Percentiles rank a stretch among this genome's conserved stretches.
These are phyloP conservation scores for Fusarium camptoceras DNA, from an alignment of 2,329 filamentous ascomycete genomes.

Conservation along the genomic window DNA sequence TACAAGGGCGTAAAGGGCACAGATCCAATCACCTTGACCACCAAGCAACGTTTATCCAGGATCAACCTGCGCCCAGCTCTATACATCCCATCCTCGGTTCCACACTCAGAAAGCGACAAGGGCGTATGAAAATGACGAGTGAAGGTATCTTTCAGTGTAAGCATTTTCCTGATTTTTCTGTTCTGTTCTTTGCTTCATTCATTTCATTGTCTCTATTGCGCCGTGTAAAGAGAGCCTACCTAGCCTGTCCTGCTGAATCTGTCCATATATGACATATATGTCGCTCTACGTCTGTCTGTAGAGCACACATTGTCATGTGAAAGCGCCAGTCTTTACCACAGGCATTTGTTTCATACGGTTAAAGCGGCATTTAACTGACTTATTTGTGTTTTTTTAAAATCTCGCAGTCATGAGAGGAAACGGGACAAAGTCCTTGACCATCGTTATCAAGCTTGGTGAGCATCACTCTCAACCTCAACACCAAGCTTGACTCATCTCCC, in stretches of 20 bases:
- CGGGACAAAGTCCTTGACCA: constrained; percentile 57
- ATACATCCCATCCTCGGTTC: constrained; percentile 42
- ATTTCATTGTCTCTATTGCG: constrained; percentile 26
- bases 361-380: constrained; percentile 65
- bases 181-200: constrained; percentile 24
- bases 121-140: constrained; percentile 46
- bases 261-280: constrained; percentile 29
- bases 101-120: constrained; percentile 43
- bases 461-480: constrained; percentile 3
- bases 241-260: constrained; percentile 13
- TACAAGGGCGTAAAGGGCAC: constrained; percentile 20
- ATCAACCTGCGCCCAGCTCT: constrained; percentile 34
- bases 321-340: constrained; percentile 9
- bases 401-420: constrained; percentile 70
- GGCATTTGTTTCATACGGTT: constrained; percentile 1
- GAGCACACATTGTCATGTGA: constrained; percentile 24
- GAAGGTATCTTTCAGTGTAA: constrained; percentile 45
- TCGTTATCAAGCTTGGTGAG: constrained; percentile 90
- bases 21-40: constrained; percentile 42
- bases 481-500: constrained; percentile 20
- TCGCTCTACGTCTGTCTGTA: constrained; percentile 14
- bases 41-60: constrained; percentile 37
- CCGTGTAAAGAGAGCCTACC: constrained; percentile 21
- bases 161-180: constrained; percentile 24
- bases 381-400: constrained; percentile 7